Evolutionary conservation across 257 asterid species (phyloP), one percentile per base, ranked within the genome.

Genomic region (Eustoma russellianum): DNA sequence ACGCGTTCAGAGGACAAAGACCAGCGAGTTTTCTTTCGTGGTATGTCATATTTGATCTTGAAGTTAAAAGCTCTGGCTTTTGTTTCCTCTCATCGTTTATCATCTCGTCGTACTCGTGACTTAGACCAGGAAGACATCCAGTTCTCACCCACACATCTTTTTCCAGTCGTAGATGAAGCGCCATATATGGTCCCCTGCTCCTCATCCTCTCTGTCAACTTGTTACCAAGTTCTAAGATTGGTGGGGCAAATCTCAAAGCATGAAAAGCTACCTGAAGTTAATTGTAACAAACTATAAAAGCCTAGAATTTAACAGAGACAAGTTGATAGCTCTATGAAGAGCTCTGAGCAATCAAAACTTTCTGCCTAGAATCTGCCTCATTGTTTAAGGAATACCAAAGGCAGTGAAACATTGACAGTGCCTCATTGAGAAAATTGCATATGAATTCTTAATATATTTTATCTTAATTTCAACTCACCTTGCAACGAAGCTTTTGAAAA

Each of bases 401-500:
- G 7, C 38, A 40, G 45, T 24, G 35, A 33, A 40, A 10, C 30
- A 24, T 24, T 2, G 30, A 24, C 30, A 24, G 43, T 38, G 7
- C 43, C 43, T 24, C 30, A 24, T 24, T 24, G 30, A 38, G 9
- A 38, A n/a, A n/a, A 38, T 11, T 38, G 12, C 12, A 11, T 38
- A 7, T 5, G 9, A 38, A 38, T 11, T n/a, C n/a, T n/a, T n/a
- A n/a, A n/a, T n/a, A n/a, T n/a, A n/a, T n/a, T n/a, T n/a, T n/a
- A 1, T 7, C 12, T 38, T 38, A 38, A 4, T 38, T 11, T 13
- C 1, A 50, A 52, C 16, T 28, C 74, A 91, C 98, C 98, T 87
- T 91, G 94, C 98, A 91, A 0, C 98, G 89, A 65, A 91, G 98
- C 72, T 87, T 91, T 63, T 91, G 98, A 82, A 91, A 95, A 60